phyloP scores from a whole-genome alignment of 306 rosid species.

The Castanea mollissima region DNA sequence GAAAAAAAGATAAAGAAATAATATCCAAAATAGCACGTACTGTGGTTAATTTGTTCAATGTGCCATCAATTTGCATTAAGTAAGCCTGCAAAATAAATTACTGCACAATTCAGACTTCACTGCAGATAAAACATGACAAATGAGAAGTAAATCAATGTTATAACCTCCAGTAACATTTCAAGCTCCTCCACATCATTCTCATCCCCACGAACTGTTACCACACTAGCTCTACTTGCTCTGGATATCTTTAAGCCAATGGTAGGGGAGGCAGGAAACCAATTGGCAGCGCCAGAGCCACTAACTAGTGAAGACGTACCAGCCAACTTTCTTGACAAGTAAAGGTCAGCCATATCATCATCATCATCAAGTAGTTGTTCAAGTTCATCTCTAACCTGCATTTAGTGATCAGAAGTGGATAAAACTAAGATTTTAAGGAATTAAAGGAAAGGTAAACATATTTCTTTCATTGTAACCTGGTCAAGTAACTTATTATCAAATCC shows the following conservation, averaged over 20 bases:
- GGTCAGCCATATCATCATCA: conserved; percentile 96
- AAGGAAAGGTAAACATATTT: conserved; percentile 6
- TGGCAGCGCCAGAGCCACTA: conserved; percentile 61
- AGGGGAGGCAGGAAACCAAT: conserved; percentile 60
- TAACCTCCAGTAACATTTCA: conserved; percentile 90
- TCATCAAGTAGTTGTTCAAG: conserved; percentile 94
- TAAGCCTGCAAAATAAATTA: conserved; percentile 60
- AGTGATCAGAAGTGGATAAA: not conserved
- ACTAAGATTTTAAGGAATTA: not conserved
- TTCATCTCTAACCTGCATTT: conserved; percentile 72
- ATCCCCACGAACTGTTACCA: conserved; percentile 55
- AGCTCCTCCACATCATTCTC: conserved; percentile 83
- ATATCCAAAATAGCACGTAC: conserved; percentile 34
- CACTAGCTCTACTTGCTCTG: conserved; percentile 77
- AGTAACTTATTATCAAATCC: not conserved
- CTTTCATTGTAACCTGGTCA: conserved; percentile 18
- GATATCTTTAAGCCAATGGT: conserved; percentile 69
- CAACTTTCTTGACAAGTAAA: conserved; percentile 85
- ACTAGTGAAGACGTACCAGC: conserved; percentile 64
- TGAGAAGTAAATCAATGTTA: conserved; percentile 9
- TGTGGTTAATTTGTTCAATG: conserved; percentile 64
- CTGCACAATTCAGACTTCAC: conserved; percentile 13
- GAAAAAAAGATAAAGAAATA: not conserved
- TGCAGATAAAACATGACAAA: not conserved
- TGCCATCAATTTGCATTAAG: conserved; percentile 81